Evolutionary conservation across 106 monocot species (phyloP).

Genomic region (Allium fistulosum): DNA sequence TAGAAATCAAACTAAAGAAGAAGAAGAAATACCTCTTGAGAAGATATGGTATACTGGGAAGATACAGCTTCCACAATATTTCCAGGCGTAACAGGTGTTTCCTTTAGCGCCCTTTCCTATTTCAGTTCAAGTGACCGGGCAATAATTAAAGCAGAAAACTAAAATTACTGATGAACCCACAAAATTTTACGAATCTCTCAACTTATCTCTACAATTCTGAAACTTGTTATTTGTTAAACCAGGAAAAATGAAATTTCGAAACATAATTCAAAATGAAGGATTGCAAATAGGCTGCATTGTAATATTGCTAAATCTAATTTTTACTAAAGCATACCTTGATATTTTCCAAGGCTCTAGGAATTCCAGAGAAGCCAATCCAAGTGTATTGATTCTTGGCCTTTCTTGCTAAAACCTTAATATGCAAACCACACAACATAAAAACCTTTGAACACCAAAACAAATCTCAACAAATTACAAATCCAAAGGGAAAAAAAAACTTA

Average conservation of each 20-base stretch:
- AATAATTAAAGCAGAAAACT: background rate
- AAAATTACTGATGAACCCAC: background rate
- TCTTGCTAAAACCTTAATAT: constrained; percentile 47
- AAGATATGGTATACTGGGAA: background rate
- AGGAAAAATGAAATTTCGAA: background rate
- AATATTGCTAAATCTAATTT: background rate
- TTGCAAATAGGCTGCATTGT: background rate
- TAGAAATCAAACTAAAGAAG: no score
- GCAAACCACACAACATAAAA: no score
- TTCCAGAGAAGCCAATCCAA: constrained; percentile 86
- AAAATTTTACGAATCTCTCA: background rate
- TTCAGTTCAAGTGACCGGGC: background rate
- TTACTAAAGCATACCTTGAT: constrained; percentile 36
- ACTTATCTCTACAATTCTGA: no score
- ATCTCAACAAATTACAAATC: background rate
- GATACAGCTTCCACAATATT: background rate
- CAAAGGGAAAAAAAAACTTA: constrained; percentile 10
- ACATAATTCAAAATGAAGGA: background rate
- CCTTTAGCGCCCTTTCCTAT: constrained; percentile 5
- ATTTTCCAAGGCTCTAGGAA: constrained; percentile 47
- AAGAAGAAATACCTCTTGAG: background rate
- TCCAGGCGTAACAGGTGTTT: background rate
- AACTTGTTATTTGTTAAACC: no score
- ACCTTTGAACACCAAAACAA: constrained; percentile 33
- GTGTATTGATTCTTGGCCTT: constrained; percentile 79